Base-by-base conservation (phyloP, 306 rosid species). In the Abrus precatorius region DNA sequence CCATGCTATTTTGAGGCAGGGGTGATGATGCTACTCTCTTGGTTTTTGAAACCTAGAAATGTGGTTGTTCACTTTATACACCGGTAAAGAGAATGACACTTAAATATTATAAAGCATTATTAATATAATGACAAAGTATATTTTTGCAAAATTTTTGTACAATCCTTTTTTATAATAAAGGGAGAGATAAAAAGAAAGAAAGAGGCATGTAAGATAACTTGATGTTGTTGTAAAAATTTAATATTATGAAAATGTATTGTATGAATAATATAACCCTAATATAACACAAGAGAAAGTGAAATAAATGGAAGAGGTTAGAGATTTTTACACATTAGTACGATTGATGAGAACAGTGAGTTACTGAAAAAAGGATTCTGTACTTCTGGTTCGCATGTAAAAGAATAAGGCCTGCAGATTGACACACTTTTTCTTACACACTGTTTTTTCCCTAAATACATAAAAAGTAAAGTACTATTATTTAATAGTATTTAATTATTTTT, bases 21-120 rank as follows among this genome's bases (percentile, higher is more conserved):
- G 75, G 36, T 28, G 47, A 30, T 40, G 72, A 33, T 43, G 7
- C 14, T 68, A 59, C 48, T 27, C 49, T 33, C 80, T 77, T 34
- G 69, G 71, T 72, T 48, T 69, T 73, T 62, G 29, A 64, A 77
- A 80, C 87, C 80, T 80, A 70, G 81, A 40, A 56, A 33, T 34
- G 3, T 69, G 71, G 63, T 6, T 72, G 41, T 47, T 45, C 9
- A 6, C 34, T 55, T 67, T 13, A 67, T 67, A 28, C 41, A 20
- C 6, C 5, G 8, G 44, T 45, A 4, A n/a, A 14, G 54, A 27
- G 44, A 20, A 66, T 27, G 44, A n/a, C 34, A 66, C 67, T 63
- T 0, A 20, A 30, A n/a, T n/a, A 30, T 44, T 30, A 56, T 8
- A 4, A 1, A 36, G 40, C 4, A 36, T 36, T 2, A 20, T 20